A percentile compares a stretch with the other conserved stretches of the same genome.
Conservation (phyloP, 2,329 filamentous ascomycete species). For the Aspergillus texensis region DNA sequence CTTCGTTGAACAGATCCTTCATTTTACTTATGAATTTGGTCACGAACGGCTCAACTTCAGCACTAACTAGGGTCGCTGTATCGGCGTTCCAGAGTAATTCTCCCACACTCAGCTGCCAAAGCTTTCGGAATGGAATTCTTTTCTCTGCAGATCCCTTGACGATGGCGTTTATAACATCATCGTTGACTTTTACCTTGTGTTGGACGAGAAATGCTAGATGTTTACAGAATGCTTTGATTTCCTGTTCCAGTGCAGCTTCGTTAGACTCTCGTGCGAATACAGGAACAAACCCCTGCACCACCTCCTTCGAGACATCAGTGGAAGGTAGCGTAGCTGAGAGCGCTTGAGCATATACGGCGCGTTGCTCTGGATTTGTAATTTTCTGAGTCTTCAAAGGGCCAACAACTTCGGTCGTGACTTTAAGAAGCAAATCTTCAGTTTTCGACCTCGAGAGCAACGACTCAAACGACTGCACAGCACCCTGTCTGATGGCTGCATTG, state of each 20-base stretch:
- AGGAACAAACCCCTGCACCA: constrained; percentile 67
- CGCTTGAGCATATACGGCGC: constrained; percentile 80
- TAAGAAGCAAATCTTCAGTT: constrained; percentile 59
- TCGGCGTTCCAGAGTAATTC: constrained; percentile 66
- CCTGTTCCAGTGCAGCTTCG: constrained; percentile 75
- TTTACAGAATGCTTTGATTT: constrained; percentile 70
- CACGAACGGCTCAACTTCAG: constrained; percentile 51
- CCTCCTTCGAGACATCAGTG: constrained; percentile 64
- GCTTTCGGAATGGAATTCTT: constrained; percentile 71
- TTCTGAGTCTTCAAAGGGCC: constrained; percentile 81
- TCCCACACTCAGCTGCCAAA: constrained; percentile 78
- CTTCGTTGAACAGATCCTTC: constrained; percentile 73
- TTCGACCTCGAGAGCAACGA: constrained; percentile 68
- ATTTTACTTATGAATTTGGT: constrained; percentile 55
- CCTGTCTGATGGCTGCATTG: constrained; percentile 74
- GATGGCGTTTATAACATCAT: constrained; percentile 69
- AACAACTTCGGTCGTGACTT: constrained; percentile 76
- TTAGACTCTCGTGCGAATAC: constrained; percentile 84
- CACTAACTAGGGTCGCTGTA: constrained; percentile 51
- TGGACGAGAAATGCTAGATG: constrained; percentile 66
- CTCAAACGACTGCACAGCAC: constrained; percentile 74
- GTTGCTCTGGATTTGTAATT: constrained; percentile 80
- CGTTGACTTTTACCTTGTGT: constrained; percentile 64
- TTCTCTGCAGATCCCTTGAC: constrained; percentile 85
- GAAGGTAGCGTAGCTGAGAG: constrained; percentile 67